These are phyloP conservation scores for Adansonia digitata DNA, from an alignment of 345 rosid genomes.

Conservation along the genomic window DNA sequence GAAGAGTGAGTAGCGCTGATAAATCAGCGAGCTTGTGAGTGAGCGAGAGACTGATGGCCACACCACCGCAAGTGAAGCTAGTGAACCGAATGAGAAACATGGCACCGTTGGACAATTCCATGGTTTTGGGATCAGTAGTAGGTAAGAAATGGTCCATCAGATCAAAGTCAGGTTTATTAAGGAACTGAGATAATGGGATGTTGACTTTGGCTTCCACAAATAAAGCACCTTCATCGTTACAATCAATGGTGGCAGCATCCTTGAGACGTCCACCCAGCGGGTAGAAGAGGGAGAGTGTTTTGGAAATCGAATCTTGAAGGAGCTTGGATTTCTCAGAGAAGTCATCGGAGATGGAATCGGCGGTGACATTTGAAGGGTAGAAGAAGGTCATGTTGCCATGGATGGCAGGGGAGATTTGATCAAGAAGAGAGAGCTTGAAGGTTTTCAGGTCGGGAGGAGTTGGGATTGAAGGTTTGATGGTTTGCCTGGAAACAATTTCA, in stretches of 20 bases:
- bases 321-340: conserved; percentile 5
- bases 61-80: conserved; percentile 16
- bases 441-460: conserved; percentile 12
- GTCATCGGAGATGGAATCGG: background rate
- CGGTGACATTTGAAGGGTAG: conserved; percentile 5
- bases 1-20: conserved; percentile 13
- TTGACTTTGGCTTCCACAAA: conserved; percentile 17
- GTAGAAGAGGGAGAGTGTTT: conserved; percentile 17
- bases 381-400: conserved; percentile 22
- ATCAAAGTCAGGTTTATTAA: background rate
- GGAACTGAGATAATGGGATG: conserved; percentile 3
- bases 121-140: background rate
- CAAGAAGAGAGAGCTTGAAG: conserved; percentile 22
- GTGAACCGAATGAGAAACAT: conserved; percentile 14
- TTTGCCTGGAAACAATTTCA: conserved; percentile 5
- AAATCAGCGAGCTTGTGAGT: conserved; percentile 14
- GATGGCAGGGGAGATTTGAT: conserved; percentile 14
- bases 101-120: conserved; percentile 7
- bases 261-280: conserved; percentile 18
- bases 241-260: conserved; percentile 11
- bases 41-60: conserved; percentile 10
- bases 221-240: conserved; percentile 24
- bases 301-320: conserved; percentile 16
- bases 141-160: conserved; percentile 6
- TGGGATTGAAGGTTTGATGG: conserved; percentile 9